These are phyloP conservation scores for Erythrobasidium hasegawianum DNA, from an alignment of 1,284 basidiomycete genomes.

Conservation along the genomic window DNA sequence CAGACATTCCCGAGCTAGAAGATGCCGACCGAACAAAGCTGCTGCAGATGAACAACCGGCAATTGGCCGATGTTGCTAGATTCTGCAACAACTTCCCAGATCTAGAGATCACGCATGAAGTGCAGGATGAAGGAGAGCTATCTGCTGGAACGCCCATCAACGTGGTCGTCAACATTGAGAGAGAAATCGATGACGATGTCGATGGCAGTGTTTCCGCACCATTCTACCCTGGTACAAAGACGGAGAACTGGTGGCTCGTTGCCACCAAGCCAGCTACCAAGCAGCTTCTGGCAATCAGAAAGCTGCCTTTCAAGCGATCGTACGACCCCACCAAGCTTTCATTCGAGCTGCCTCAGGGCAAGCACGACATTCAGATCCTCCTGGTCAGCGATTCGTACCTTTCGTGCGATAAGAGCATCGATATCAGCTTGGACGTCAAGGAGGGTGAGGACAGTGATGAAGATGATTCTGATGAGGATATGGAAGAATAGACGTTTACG, in stretches of 20 bases:
- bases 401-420: constrained; percentile 78
- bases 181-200: constrained; percentile 63
- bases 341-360: constrained; percentile 78
- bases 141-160: constrained; percentile 77
- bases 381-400: constrained; percentile 90
- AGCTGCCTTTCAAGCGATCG: constrained; percentile 73
- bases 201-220: constrained; percentile 82
- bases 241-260: constrained; percentile 96
- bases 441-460: constrained; percentile 78
- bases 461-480: constrained; percentile 44
- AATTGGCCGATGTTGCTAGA: constrained; percentile 85
- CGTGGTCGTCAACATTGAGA: constrained; percentile 71
- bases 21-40: constrained; percentile 78
- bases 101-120: constrained; percentile 76
- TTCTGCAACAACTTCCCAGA: constrained; percentile 89
- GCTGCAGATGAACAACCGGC: constrained; percentile 75
- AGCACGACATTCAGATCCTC: constrained; percentile 77
- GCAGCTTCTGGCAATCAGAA: constrained; percentile 83
- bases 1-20: constrained; percentile 96
- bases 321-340: constrained; percentile 78
- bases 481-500: constrained; percentile 34
- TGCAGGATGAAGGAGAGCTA: constrained; percentile 74
- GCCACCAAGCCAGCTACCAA: constrained; percentile 71
- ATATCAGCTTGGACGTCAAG: constrained; percentile 71
- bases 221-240: constrained; percentile 84